These are phyloP conservation scores for Halophytophthora batemanensis DNA, from an alignment of 352 stramenopile species.

Conservation along the genomic window DNA sequence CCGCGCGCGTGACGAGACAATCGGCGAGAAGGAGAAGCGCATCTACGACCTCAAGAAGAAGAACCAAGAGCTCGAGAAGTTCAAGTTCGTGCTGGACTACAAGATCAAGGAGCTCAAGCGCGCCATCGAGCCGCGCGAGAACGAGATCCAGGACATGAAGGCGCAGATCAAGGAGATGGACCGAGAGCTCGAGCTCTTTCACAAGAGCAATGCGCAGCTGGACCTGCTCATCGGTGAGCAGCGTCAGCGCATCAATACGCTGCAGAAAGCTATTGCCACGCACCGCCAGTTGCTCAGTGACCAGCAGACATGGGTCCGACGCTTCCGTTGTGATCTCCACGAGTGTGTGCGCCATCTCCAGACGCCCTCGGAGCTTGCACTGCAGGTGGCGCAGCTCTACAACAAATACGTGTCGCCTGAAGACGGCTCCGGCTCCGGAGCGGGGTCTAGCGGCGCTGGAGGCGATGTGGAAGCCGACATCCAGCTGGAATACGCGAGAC, in stretches of 20 bases:
- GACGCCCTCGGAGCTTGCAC: conserved; percentile 74
- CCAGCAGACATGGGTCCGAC: conserved; percentile 60
- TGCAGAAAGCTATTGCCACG: conserved; percentile 77
- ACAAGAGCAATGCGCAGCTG: conserved; percentile 92
- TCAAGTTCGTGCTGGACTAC: conserved; percentile 96
- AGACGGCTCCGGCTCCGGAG: conserved; percentile 16
- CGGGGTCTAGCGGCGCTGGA: conserved; percentile 15
- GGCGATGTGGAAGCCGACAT: conserved; percentile 66
- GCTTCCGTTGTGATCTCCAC: conserved; percentile 87
- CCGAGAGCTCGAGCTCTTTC: conserved; percentile 92
- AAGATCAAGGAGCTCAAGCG: conserved; percentile 96
- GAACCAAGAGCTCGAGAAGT: conserved; percentile 96
- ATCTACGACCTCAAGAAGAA: conserved; percentile 96
- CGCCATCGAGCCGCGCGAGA: conserved; percentile 93
- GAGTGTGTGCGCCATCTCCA: conserved; percentile 74
- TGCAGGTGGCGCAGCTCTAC: conserved; percentile 70
- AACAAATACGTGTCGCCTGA: conserved; percentile 65
- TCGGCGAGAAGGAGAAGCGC: conserved; percentile 93
- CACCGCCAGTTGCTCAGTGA: conserved; percentile 57
- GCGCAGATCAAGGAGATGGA: conserved; percentile 96
- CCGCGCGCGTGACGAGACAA: conserved; percentile 92
- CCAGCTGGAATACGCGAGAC: conserved; percentile 86
- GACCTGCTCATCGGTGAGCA: conserved; percentile 94
- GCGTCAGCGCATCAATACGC: conserved; percentile 74
- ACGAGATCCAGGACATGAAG: conserved; percentile 93